phyloP scores from a whole-genome alignment of 305 asterid genomes.

The Plantago coronopus region DNA sequence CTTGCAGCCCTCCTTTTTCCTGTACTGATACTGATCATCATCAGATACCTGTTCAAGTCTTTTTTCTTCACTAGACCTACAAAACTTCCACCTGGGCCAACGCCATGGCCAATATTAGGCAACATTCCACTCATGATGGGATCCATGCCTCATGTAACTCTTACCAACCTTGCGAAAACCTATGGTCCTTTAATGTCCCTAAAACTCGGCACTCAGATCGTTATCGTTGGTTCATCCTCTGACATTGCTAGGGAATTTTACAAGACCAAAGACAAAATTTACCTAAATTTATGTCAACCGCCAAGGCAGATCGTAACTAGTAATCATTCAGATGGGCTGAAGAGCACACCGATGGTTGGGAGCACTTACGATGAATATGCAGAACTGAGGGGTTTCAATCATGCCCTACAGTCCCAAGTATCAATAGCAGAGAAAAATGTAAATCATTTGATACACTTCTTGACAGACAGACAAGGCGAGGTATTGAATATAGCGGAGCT shows the following conservation, averaged over 20 bases:
- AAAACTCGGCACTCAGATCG: conserved; percentile 20
- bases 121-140: conserved; percentile 27
- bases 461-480: conserved; percentile 15
- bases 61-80: neutral
- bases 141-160: conserved; percentile 24
- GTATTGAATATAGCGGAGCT: conserved; percentile 11
- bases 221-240: conserved; percentile 29
- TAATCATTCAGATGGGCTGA: conserved; percentile 22
- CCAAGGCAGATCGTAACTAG: conserved; percentile 16
- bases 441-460: neutral
- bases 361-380: conserved; percentile 18
- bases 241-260: conserved; percentile 27
- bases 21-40: neutral
- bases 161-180: conserved; percentile 21
- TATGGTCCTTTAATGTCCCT: conserved; percentile 31
- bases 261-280: conserved; percentile 21
- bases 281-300: conserved; percentile 12
- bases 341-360: conserved; percentile 25
- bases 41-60: neutral
- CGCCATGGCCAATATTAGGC: conserved; percentile 38
- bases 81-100: conserved; percentile 31
- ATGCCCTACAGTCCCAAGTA: conserved; percentile 27
- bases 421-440: conserved; percentile 3
- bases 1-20: neutral
- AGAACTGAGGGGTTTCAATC: conserved; percentile 21